Conservation (phyloP, 179 eudicot genomes). For the Actinidia polygama region DNA sequence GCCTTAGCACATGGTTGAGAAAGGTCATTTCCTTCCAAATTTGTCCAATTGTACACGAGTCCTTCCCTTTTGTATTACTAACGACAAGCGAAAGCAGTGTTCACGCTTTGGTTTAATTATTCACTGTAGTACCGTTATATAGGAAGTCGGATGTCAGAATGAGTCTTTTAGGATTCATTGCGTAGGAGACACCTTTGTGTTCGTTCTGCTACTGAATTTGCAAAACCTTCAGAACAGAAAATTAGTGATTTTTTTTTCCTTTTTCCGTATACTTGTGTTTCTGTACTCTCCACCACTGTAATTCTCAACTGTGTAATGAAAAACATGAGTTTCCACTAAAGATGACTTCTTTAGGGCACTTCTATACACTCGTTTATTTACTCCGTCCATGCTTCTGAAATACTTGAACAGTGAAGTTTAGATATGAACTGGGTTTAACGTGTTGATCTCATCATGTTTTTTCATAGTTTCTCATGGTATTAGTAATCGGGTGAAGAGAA, state of each 20-base stretch:
- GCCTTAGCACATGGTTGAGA: conserved; percentile 12
- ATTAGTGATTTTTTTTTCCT: neutral
- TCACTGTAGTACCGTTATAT: conserved; percentile 19
- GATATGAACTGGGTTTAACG: no score
- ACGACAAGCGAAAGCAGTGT: conserved; percentile 26
- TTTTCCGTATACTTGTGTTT: neutral
- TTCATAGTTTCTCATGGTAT: no score
- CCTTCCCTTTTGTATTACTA: conserved; percentile 25
- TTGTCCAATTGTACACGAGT: conserved; percentile 31
- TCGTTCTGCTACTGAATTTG: conserved; percentile 7
- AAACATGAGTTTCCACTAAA: neutral
- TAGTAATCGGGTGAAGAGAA: no score
- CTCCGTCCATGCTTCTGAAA: no score
- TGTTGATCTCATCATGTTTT: no score
- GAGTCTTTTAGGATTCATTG: conserved; percentile 25
- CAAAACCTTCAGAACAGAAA: conserved; percentile 19
- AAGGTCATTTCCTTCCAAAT: conserved; percentile 23
- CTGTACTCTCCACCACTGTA: neutral
- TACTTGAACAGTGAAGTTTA: no score
- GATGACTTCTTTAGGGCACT: neutral
- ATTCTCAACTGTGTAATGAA: neutral
- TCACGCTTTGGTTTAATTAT: neutral
- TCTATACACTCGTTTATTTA: neutral
- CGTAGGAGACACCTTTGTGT: conserved; percentile 14
- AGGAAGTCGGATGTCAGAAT: neutral